A percentile compares a stretch with the other conserved stretches of the same genome.
These are phyloP conservation scores for Trichoderma sp. DNA, from an alignment of 2,329 filamentous ascomycete genomes.

Conservation along the genomic window DNA sequence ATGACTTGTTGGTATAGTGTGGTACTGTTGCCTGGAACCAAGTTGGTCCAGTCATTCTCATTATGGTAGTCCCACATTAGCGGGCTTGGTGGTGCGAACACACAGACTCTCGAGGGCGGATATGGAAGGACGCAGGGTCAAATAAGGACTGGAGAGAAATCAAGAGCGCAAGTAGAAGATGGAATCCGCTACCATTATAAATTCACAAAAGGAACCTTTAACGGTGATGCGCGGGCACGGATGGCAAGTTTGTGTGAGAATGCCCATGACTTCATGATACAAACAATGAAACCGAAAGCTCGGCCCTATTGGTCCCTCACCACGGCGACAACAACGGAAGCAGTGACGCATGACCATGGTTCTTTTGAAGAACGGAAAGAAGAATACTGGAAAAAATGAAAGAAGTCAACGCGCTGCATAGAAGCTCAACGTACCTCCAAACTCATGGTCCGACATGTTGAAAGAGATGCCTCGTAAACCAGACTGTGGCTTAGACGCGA, in stretches of 20 bases:
- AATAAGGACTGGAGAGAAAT: background rate
- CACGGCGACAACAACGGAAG: background rate
- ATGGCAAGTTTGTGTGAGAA: background rate
- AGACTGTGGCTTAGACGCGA: slow-evolving; percentile 10
- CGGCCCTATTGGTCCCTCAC: background rate
- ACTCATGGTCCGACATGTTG: slow-evolving; percentile 67
- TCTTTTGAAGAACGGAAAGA: background rate
- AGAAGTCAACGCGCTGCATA: background rate
- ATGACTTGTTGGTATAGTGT: background rate
- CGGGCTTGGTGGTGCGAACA: background rate
- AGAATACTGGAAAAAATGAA: background rate
- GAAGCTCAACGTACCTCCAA: slow-evolving; percentile 46
- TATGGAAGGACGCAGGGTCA: background rate
- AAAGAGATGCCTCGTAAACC: background rate
- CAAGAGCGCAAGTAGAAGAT: background rate
- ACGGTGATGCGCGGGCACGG: background rate
- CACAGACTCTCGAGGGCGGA: background rate
- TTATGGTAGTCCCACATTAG: background rate
- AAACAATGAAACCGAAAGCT: background rate
- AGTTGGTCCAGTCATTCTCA: slow-evolving; percentile 27
- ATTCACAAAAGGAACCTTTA: too few species aligned
- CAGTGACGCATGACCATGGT: slow-evolving; percentile 7
- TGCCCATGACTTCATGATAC: background rate
- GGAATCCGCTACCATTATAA: background rate
- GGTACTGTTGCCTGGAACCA: slow-evolving; percentile 29